Evolutionary conservation across 352 stramenopile species (phyloP), one percentile per base, ranked within the genome.

Genomic region (Phytophthora sp.): DNA sequence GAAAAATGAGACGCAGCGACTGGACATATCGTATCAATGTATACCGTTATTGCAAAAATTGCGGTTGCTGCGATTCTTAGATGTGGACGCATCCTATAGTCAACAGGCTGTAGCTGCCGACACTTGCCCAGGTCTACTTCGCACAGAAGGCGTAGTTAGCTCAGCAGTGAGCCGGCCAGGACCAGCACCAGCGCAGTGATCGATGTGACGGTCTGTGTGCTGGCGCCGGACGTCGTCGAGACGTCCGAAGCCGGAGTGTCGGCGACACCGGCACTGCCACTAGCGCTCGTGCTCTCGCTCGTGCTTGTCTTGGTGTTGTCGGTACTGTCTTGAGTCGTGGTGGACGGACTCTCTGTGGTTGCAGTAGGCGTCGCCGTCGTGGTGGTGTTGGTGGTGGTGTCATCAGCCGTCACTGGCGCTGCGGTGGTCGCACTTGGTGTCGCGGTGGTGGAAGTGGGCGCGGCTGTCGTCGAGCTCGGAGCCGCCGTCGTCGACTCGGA

Each of bases 151-250:
- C n/a, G 37, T 17, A 43, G 7, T 41, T 35, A 61, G 4, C 53
- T 9, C 31, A 53, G 17, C 30, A 61, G 42, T 0, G 32, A n/a
- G 5, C 42, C 32, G 15, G 32, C 42, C 21, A 53, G 31, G 45
- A 61, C n/a, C 7, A 54, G 21, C n/a, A 61, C 31, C 23, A 61
- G 9, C 12, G 41, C 31, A 10, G 41, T 38, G 30, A 46, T 9
- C 6, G 41, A 31, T 20, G 31, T 32, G 9, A 11, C 28, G 42
- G 30, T 2, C 21, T 17, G 30, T 3, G 51, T 32, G 27, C 3
- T 43, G 5, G 27, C 51, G 24, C 37, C 26, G 1, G 51, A 50
- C 18, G 51, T 43, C 21, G 51, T 50, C 18, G 51, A 42, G 17
- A 58, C 27, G 13, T 50, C 51, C 18, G 51, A 58, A 5, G 24